Conservation (phyloP, 352 stramenopile species). For the Pythium brachiatum region DNA sequence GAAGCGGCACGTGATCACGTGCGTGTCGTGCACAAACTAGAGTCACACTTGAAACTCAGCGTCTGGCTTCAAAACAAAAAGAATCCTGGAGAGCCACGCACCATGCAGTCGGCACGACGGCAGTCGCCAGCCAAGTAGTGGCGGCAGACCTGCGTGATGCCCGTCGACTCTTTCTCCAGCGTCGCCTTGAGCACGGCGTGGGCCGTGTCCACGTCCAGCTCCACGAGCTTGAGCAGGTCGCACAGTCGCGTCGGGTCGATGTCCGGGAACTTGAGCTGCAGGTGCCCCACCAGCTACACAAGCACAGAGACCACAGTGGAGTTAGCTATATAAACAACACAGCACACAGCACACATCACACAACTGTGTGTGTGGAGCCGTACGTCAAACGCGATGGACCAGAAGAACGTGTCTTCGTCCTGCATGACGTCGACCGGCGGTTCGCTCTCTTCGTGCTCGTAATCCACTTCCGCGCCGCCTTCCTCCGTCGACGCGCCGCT, state of each 20-base stretch:
- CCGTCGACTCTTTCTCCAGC: slow-evolving; percentile 68
- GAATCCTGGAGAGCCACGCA: slow-evolving; percentile 16
- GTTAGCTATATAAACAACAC: too few species aligned
- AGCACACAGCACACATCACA: too few species aligned
- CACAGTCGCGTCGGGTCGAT: slow-evolving; percentile 70
- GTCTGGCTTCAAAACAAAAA: neutral
- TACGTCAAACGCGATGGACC: slow-evolving; percentile 84
- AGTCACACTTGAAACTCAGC: neutral
- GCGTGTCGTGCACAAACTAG: slow-evolving; percentile 85
- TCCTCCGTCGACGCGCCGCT: slow-evolving; percentile 22
- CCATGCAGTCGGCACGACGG: slow-evolving; percentile 83
- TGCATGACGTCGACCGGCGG: slow-evolving; percentile 39
- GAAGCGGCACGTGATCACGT: slow-evolving; percentile 82
- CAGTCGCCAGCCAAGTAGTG: slow-evolving; percentile 83
- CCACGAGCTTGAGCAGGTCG: slow-evolving; percentile 70
- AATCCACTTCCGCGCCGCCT: slow-evolving; percentile 15
- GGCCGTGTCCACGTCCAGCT: slow-evolving; percentile 70
- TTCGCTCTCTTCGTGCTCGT: slow-evolving; percentile 14
- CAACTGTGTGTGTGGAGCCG: neutral
- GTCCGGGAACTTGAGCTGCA: slow-evolving; percentile 83
- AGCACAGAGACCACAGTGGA: slow-evolving; percentile 3
- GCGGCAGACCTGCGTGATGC: slow-evolving; percentile 71
- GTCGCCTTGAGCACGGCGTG: slow-evolving; percentile 76
- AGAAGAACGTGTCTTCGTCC: slow-evolving; percentile 84
- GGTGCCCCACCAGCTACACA: slow-evolving; percentile 64